Evolutionary conservation across 495 filamentous ascomycete species (phyloP), one percentile per base, ranked within the genome.

Genomic region (Bacidia rubella): DNA sequence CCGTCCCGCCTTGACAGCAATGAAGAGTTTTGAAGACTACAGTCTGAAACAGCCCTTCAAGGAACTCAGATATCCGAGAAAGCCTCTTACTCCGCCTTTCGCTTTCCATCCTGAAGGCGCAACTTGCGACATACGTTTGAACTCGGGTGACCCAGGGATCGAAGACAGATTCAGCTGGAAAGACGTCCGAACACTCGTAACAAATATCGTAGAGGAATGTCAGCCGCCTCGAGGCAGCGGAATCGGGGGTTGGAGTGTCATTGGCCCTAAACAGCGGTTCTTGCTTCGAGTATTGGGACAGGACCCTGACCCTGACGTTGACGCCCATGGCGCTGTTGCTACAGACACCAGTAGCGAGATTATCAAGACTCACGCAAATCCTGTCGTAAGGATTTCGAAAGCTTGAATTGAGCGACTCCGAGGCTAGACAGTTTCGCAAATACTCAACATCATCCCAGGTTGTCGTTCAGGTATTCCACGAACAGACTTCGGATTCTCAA

Each of bases 401-500:
- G n/a, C n/a, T n/a, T n/a, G n/a, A n/a, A n/a, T n/a, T n/a, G n/a
- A n/a, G n/a, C n/a, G n/a, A n/a, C n/a, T n/a, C n/a, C n/a, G n/a
- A n/a, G n/a, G n/a, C n/a, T n/a, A n/a, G n/a, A n/a, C n/a, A n/a
- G n/a, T n/a, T n/a, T n/a, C n/a, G n/a, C n/a, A n/a, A n/a, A n/a
- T n/a, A n/a, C n/a, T n/a, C n/a, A n/a, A n/a, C n/a, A 11, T 58
- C 52, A 59, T 7, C 35, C 45, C 11, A 59, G 39, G 24, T 56
- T 56, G 23, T 81, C 78, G 63, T 88, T 88, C 55, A 90, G 66
- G 65, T 86, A 87, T 51, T 77, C 78, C 9, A 87, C 76, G 61
- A 89, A 90, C 19, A 79, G 72, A 65, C 77, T 78, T 54, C 74
- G 67, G 52, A 89, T 75, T 66, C 83, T 71, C 15, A 60, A 66